Evolutionary conservation across 176 grass and related monocot genomes (phyloP).

Genomic region (Avena eriantha): DNA sequence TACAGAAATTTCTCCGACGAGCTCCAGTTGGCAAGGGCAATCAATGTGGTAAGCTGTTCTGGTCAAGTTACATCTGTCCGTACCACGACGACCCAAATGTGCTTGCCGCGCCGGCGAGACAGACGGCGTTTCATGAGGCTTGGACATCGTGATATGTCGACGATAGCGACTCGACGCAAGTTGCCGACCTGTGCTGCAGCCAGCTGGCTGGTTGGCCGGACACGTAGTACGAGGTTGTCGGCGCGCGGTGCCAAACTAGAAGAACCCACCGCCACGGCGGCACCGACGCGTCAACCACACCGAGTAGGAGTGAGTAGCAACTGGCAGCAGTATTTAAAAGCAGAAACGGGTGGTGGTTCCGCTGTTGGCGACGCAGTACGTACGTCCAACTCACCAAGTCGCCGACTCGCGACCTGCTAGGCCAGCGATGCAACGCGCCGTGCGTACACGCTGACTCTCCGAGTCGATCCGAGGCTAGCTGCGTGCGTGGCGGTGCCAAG

Average conservation of each 20-base stretch:
- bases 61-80: no score
- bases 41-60: no score
- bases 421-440: background rate
- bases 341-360: background rate
- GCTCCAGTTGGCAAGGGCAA: no score
- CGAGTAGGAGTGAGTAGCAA: background rate
- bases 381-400: background rate
- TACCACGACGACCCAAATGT: no score
- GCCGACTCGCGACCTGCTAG: background rate
- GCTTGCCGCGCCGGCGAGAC: no score
- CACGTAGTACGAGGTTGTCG: constrained; percentile 2
- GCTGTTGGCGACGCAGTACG: background rate
- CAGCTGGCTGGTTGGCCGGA: background rate
- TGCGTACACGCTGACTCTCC: background rate
- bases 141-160: no score
- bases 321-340: background rate
- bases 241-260: constrained; percentile 22
- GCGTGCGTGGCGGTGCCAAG: background rate
- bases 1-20: no score
- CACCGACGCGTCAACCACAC: constrained; percentile 16
- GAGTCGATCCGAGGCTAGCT: background rate
- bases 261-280: constrained; percentile 30
- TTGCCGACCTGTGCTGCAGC: background rate
- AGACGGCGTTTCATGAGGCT: no score
- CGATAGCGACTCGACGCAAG: background rate